Conservation (phyloP, 2,329 filamentous ascomycete genomes). For the Pseudogymnoascus sp. region DNA sequence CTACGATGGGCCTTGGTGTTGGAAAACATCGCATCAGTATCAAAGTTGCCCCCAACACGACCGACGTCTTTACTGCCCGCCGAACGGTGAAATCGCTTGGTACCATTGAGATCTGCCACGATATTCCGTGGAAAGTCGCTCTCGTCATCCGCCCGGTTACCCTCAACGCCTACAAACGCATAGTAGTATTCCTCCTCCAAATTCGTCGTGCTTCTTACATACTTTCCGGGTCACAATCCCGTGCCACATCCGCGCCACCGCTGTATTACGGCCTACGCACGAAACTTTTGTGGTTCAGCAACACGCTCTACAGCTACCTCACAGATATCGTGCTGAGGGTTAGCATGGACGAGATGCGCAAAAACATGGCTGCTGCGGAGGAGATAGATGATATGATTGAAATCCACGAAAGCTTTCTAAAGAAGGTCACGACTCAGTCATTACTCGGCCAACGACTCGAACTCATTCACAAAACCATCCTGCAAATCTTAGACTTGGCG, state of each 20-base stretch:
- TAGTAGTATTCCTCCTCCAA: slow-evolving; percentile 73
- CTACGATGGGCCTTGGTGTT: slow-evolving; percentile 52
- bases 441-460: slow-evolving; percentile 60
- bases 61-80: slow-evolving; percentile 39
- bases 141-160: slow-evolving; percentile 66
- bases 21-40: slow-evolving; percentile 57
- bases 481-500: slow-evolving; percentile 69
- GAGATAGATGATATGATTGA: slow-evolving; percentile 77
- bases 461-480: slow-evolving; percentile 62
- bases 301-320: slow-evolving; percentile 66
- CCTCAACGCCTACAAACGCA: slow-evolving; percentile 57
- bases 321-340: slow-evolving; percentile 63
- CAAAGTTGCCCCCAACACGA: slow-evolving; percentile 36
- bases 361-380: slow-evolving; percentile 48
- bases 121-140: slow-evolving; percentile 55
- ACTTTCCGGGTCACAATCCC: slow-evolving; percentile 47
- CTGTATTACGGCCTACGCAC: slow-evolving; percentile 55
- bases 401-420: slow-evolving; percentile 57
- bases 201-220: slow-evolving; percentile 61
- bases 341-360: slow-evolving; percentile 47
- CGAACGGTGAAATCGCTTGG: slow-evolving; percentile 56
- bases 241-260: slow-evolving; percentile 36
- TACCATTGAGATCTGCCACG: slow-evolving; percentile 58
- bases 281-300: slow-evolving; percentile 69
- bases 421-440: slow-evolving; percentile 56